Base-by-base conservation (phyloP, 2,329 filamentous ascomycete genomes). In the Ophioceras dolichostomum region DNA sequence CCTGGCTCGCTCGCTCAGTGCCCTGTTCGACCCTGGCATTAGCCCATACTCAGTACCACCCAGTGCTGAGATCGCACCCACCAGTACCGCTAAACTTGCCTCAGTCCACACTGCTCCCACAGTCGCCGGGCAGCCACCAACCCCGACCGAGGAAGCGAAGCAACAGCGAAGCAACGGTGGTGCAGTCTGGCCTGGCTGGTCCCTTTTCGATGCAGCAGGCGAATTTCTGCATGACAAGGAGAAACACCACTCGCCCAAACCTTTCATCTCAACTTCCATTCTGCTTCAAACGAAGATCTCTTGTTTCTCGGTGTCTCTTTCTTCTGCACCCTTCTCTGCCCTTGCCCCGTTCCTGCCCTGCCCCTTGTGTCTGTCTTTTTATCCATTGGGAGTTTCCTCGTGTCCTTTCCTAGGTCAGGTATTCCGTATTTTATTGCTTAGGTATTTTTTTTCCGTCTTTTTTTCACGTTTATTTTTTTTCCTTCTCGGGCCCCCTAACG, bases 401-500 rank as follows among this genome's bases (percentile, higher is more conserved):
- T 27, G 27, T 29, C 19, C 28, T 16, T 33, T 27, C 5, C 24
- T 34, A 34, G n/a, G n/a, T n/a, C n/a, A n/a, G n/a, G n/a, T n/a
- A n/a, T n/a, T n/a, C n/a, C n/a, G n/a, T n/a, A n/a, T n/a, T n/a
- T n/a, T n/a, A n/a, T n/a, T n/a, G n/a, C n/a, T n/a, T n/a, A n/a
- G 35, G 27, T 36, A 30, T 37, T 35, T 40, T 34, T 38, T 26
- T 34, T 39, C 41, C 36, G 39, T 24, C 39, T 8, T 27, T 31
- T 34, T 16, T 28, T 39, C n/a, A 12, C 32, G 5, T 18, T 31
- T 6, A 8, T 31, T 6, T 31, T 1, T n/a, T n/a, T n/a, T n/a
- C n/a, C n/a, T n/a, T n/a, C n/a, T n/a, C n/a, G n/a, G n/a, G n/a
- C 17, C n/a, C n/a, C n/a, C n/a, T n/a, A n/a, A n/a, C n/a, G n/a